Percentiles rank a stretch among this genome's conserved stretches.
phyloP scores from a whole-genome alignment of 495 filamentous ascomycete genomes.

The Penicillium egyptiacum region DNA sequence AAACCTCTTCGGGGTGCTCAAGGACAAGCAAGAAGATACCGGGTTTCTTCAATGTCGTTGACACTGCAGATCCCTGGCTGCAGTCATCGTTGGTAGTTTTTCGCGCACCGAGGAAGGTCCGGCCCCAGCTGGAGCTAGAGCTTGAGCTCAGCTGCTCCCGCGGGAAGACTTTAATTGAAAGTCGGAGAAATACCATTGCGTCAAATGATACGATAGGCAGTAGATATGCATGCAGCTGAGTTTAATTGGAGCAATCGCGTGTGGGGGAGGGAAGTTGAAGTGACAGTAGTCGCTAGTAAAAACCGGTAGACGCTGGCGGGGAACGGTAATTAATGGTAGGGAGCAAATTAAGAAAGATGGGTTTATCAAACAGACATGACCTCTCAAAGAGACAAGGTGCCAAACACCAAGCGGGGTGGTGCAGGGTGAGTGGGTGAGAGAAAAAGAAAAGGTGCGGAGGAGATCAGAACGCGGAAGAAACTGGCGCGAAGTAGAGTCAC shows the following conservation, averaged over 20 bases:
- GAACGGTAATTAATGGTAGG: background rate
- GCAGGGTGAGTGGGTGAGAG: background rate
- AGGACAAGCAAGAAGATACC: constrained; percentile 35
- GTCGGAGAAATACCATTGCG: constrained; percentile 39
- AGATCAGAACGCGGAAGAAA: constrained; percentile 6
- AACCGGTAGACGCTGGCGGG: background rate
- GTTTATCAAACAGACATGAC: background rate
- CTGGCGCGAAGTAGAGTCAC: background rate
- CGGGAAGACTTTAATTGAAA: constrained; percentile 39
- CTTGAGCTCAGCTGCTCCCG: constrained; percentile 22
- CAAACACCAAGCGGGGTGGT: background rate
- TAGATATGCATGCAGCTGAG: background rate
- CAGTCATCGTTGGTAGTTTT: constrained; percentile 1
- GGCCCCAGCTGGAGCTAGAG: constrained; percentile 1
- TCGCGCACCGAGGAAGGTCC: background rate
- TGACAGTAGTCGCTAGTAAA: background rate
- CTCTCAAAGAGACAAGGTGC: background rate
- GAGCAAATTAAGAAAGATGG: background rate
- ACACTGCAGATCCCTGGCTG: constrained; percentile 9
- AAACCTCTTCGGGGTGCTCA: constrained; percentile 32
- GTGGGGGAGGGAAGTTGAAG: background rate
- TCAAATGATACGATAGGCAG: background rate
- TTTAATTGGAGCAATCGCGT: background rate
- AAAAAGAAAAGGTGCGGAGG: background rate
- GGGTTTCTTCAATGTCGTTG: constrained; percentile 17